These are phyloP conservation scores for Russula sp. DNA, from an alignment of 768 basidiomycete genomes.

Conservation along the genomic window DNA sequence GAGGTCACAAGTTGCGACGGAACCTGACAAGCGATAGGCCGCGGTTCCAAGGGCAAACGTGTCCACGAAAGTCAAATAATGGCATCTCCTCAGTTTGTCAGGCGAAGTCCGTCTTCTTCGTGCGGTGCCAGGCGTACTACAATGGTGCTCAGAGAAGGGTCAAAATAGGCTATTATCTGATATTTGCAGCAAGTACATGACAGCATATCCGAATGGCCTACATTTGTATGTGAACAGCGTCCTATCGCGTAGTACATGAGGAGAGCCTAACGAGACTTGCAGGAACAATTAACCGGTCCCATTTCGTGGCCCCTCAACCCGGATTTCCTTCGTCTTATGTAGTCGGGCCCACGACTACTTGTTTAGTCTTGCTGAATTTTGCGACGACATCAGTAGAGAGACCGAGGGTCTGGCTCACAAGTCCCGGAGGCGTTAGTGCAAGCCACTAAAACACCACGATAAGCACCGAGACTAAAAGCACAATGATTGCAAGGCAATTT, in stretches of 20 bases:
- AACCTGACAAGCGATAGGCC: too few relatives aligned
- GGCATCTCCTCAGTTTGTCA: too few relatives aligned
- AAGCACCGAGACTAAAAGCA: not conserved
- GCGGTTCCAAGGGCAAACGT: too few relatives aligned
- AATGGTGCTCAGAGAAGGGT: not conserved
- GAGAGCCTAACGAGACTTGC: too few relatives aligned
- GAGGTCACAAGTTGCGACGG: too few relatives aligned
- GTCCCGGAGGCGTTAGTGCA: slow-evolving; percentile 37
- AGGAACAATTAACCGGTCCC: too few relatives aligned
- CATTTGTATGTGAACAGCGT: not conserved
- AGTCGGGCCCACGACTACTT: slow-evolving; percentile 3
- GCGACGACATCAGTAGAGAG: slow-evolving; percentile 51
- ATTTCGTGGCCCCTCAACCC: not conserved
- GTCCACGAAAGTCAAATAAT: not conserved
- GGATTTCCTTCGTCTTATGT: not conserved
- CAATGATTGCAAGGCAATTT: not conserved
- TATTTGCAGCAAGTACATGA: not conserved
- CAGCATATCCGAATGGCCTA: not conserved
- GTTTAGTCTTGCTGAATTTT: slow-evolving; percentile 42
- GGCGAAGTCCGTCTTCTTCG: too few relatives aligned
- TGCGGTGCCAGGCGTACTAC: not conserved
- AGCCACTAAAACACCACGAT: slow-evolving; percentile 22
- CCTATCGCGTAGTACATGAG: not conserved
- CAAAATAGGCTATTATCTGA: not conserved
- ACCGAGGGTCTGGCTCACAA: slow-evolving; percentile 61